A percentile compares a stretch with the other conserved stretches of the same genome.
These are phyloP conservation scores for Aspergillus bertholletiae DNA, from an alignment of 495 filamentous ascomycete genomes.

Conservation along the genomic window DNA sequence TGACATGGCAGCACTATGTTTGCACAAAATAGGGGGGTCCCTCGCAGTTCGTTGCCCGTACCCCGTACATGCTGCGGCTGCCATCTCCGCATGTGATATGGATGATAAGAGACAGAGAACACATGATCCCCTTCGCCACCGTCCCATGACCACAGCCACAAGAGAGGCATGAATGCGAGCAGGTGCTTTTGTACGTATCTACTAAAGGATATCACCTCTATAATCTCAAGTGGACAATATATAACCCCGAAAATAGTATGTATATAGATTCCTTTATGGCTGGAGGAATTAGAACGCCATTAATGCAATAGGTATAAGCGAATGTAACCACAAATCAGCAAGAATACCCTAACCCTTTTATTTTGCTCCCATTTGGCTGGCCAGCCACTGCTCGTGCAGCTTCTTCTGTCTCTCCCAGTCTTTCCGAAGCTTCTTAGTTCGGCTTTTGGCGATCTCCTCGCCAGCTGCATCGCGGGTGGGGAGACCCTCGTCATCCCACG, in stretches of 20 bases:
- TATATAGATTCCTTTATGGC: not conserved
- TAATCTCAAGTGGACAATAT: not conserved
- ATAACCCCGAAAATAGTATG: not conserved
- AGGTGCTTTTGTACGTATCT: not conserved
- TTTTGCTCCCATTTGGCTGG: conserved; percentile 20
- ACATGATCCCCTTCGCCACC: not conserved
- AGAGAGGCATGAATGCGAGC: too few relatives aligned
- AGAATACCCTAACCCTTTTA: not conserved
- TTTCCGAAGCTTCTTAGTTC: conserved; percentile 81
- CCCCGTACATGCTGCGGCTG: not conserved
- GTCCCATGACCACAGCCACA: not conserved
- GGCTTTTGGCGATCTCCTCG: conserved; percentile 76
- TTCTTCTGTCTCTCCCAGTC: conserved; percentile 93
- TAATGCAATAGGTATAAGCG: not conserved
- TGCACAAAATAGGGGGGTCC: too few relatives aligned
- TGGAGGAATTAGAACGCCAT: not conserved
- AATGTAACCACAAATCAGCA: not conserved
- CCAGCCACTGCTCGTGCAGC: conserved; percentile 66
- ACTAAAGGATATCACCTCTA: too few relatives aligned
- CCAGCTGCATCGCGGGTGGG: conserved; percentile 74
- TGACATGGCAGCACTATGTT: too few relatives aligned
- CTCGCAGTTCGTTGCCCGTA: too few relatives aligned
- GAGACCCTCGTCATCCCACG: conserved; percentile 84
- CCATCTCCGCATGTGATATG: not conserved
- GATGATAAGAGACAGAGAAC: too few relatives aligned